These are phyloP conservation scores for Trametes pubescens DNA, from an alignment of 1,284 basidiomycete genomes.

Conservation along the genomic window DNA sequence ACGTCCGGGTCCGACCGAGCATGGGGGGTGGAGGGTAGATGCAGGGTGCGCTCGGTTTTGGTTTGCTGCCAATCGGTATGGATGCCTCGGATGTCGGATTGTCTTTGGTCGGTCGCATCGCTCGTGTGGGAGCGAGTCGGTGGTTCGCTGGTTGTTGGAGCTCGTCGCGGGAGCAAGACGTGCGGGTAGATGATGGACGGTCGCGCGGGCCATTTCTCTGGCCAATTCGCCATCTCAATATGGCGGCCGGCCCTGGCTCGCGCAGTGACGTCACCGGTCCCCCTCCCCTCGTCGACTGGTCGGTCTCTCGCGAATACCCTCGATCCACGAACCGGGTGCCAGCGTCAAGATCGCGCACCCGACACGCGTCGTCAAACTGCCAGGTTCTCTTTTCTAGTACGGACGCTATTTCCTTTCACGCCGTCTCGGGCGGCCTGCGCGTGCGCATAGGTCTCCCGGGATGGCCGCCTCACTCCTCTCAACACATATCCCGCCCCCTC, in stretches of 20 bases:
- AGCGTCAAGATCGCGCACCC: conserved; percentile 30
- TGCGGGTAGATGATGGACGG: conserved; percentile 24
- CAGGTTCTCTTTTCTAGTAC: conserved; percentile 53
- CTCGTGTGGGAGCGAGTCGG: conserved; percentile 31
- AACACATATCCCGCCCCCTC: conserved; percentile 34
- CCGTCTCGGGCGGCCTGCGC: conserved; percentile 40
- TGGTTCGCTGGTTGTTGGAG: conserved; percentile 27
- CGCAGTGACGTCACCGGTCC: conserved; percentile 15
- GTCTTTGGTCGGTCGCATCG: conserved; percentile 38
- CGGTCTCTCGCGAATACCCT: conserved; percentile 25
- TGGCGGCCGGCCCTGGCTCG: conserved; percentile 11
- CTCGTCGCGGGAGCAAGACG: conserved; percentile 36
- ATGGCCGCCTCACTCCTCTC: conserved; percentile 41
- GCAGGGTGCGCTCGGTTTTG: conserved; percentile 57
- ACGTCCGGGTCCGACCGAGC: conserved; percentile 68
- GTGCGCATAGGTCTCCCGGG: conserved; percentile 25
- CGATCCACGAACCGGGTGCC: conserved; percentile 23
- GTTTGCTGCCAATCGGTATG: conserved; percentile 47
- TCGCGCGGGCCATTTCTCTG: conserved; percentile 7
- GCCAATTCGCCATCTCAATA: conserved; percentile 1
- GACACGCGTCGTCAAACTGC: conserved; percentile 22
- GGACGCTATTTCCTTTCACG: conserved; percentile 75
- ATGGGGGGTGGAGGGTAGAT: conserved; percentile 67
- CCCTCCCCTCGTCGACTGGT: conserved; percentile 29
- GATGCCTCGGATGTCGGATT: conserved; percentile 42